A percentile compares a stretch with the other conserved stretches of the same genome.
Evolutionary conservation across 2,329 filamentous ascomycete species (phyloP).

Genomic region (Plectosphaerella plurivora): DNA sequence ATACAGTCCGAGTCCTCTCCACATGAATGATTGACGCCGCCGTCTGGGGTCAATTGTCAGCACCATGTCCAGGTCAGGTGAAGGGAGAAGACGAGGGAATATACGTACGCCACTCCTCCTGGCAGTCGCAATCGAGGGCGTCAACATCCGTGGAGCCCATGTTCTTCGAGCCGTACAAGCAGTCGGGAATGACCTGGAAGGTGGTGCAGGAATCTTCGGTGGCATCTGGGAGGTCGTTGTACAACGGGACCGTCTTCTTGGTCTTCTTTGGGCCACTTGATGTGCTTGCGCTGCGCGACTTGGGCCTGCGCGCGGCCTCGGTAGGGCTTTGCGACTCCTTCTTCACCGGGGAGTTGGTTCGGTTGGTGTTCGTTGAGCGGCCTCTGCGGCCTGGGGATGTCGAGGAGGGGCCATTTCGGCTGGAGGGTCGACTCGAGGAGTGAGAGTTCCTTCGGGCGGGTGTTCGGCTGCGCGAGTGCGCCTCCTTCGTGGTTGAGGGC

Average conservation of each 20-base stretch:
- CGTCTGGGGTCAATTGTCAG: conserved; percentile 31
- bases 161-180: conserved; percentile 86
- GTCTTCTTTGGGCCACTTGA: conserved; percentile 41
- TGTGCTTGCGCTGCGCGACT: conserved; percentile 41
- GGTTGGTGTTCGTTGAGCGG: no score
- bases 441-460: background rate
- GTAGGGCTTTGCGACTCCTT: conserved; percentile 15
- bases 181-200: conserved; percentile 80
- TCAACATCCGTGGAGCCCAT: conserved; percentile 90
- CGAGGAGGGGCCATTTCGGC: background rate
- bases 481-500: background rate
- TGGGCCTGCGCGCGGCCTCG: conserved; percentile 38
- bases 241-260: conserved; percentile 61
- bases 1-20: conserved; percentile 97
- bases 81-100: conserved; percentile 7
- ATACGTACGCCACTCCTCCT: conserved; percentile 87
- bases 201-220: conserved; percentile 69
- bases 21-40: conserved; percentile 75
- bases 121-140: conserved; percentile 89
- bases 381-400: no score
- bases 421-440: background rate
- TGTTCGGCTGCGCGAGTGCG: background rate
- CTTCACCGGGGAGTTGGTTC: background rate
- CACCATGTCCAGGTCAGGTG: conserved; percentile 7
- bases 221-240: conserved; percentile 70